Evolutionary conservation across 129 eudicot genomes (phyloP).

Genomic region (Saussurea involucrata): DNA sequence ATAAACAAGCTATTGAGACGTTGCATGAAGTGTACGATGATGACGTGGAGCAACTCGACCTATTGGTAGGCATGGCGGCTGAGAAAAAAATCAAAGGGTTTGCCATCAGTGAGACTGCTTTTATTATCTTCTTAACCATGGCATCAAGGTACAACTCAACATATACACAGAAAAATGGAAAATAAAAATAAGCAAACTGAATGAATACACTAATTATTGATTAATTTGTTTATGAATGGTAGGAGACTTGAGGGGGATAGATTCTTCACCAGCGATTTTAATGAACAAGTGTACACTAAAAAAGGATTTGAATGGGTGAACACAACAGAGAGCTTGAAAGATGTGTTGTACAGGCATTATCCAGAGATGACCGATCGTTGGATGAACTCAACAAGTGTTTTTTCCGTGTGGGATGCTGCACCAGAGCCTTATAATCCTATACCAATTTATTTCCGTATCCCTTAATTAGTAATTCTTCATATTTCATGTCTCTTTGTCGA

Average conservation of each 20-base stretch:
- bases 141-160: conserved; percentile 41
- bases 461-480: background rate
- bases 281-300: conserved; percentile 53
- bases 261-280: conserved; percentile 55
- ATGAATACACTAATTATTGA: background rate
- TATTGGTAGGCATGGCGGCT: conserved; percentile 52
- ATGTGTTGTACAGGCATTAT: conserved; percentile 58
- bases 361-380: conserved; percentile 52
- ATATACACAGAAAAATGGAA: background rate
- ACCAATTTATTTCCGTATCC: conserved; percentile 56
- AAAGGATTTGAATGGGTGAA: conserved; percentile 71
- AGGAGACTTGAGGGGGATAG: conserved; percentile 65
- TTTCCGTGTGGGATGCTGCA: conserved; percentile 56
- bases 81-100: conserved; percentile 69
- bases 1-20: conserved; percentile 38
- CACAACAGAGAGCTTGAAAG: conserved; percentile 53
- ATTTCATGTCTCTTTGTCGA: background rate
- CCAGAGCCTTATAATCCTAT: conserved; percentile 31
- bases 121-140: conserved; percentile 50
- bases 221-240: background rate
- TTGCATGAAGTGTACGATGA: conserved; percentile 50
- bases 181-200: background rate
- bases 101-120: conserved; percentile 64
- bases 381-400: conserved; percentile 65
- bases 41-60: conserved; percentile 53